These are phyloP conservation scores for Amphibolis antarctica DNA, from an alignment of 106 monocot species.

Conservation along the genomic window DNA sequence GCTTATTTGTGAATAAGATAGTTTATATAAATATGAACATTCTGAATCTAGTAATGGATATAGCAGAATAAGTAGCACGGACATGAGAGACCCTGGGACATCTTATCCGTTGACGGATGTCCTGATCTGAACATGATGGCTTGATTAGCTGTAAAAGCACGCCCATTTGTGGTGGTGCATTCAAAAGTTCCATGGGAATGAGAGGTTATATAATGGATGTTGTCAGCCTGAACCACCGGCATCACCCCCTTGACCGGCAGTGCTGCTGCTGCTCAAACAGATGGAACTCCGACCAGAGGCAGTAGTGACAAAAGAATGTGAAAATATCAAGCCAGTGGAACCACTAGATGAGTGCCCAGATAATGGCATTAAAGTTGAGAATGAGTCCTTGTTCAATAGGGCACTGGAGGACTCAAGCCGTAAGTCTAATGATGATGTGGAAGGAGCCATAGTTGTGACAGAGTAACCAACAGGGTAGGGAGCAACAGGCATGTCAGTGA, in stretches of 20 bases:
- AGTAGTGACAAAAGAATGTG: conserved; percentile 16
- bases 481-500: conserved; percentile 54
- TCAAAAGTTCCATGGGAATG: background rate
- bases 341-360: conserved; percentile 26
- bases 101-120: background rate
- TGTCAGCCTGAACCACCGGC: conserved; percentile 11
- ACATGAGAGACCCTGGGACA: background rate
- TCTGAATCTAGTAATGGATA: background rate
- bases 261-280: conserved; percentile 17
- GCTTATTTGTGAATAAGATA: conserved; percentile 14
- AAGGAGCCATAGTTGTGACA: conserved; percentile 42
- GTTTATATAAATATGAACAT: conserved; percentile 11
- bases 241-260: conserved; percentile 16
- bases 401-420: conserved; percentile 28
- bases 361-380: conserved; percentile 18
- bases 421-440: conserved; percentile 51
- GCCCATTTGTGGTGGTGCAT: background rate
- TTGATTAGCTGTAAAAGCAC: background rate
- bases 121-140: background rate
- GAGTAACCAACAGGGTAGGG: conserved; percentile 50
- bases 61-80: background rate
- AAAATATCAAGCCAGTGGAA: conserved; percentile 31
- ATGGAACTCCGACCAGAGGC: conserved; percentile 18
- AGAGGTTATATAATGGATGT: background rate
- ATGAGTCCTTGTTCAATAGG: conserved; percentile 22